Conservation (phyloP, 805 yeast genomes). For the Priceomyces castillae region DNA sequence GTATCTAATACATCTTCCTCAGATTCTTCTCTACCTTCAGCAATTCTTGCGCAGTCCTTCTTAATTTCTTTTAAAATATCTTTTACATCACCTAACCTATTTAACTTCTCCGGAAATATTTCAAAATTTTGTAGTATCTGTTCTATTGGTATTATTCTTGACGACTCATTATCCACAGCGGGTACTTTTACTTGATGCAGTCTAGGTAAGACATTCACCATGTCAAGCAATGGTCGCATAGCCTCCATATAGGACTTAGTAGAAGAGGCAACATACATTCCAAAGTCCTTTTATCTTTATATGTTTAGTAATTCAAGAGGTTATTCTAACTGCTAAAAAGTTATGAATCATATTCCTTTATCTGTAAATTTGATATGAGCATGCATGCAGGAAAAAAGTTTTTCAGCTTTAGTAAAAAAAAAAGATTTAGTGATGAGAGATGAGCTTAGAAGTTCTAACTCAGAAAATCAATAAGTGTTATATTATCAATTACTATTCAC, state of each 20-base stretch:
- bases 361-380: background rate
- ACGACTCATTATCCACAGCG: constrained; percentile 35
- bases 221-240: constrained; percentile 65
- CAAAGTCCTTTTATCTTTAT: background rate
- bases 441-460: background rate
- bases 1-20: constrained; percentile 23
- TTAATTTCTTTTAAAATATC: constrained; percentile 21
- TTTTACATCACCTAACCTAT: constrained; percentile 20
- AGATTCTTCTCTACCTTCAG: constrained; percentile 30
- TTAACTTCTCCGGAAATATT: constrained; percentile 31
- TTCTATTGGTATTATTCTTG: constrained; percentile 19
- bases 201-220: constrained; percentile 31
- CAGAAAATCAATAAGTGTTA: background rate
- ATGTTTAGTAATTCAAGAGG: background rate
- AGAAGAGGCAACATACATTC: constrained; percentile 47
- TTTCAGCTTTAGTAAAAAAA: background rate
- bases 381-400: background rate
- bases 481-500: background rate
- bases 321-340: no score
- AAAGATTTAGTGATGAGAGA: constrained; percentile 1
- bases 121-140: constrained; percentile 36
- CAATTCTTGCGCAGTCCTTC: constrained; percentile 31
- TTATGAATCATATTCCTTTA: background rate
- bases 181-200: constrained; percentile 28
- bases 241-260: constrained; percentile 78